phyloP scores from a whole-genome alignment of 2,329 filamentous ascomycete species.

The Ophiocordyceps camponoti-leonardi region DNA sequence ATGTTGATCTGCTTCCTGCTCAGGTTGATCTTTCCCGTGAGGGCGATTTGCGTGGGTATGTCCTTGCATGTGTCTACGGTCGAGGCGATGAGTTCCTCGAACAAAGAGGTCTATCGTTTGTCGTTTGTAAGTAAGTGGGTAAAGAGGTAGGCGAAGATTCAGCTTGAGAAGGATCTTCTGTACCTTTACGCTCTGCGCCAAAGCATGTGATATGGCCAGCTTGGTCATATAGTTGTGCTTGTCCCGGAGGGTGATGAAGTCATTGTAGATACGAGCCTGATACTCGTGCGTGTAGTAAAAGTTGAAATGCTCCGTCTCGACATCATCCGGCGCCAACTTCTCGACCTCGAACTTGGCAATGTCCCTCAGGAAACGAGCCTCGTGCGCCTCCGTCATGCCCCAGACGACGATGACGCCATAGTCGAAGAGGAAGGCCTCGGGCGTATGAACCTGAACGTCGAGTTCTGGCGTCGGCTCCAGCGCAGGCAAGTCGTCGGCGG shows the following conservation, averaged over 20 bases:
- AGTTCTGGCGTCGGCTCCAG: conserved; percentile 35
- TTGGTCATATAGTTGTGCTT: conserved; percentile 98
- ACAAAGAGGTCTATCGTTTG: conserved; percentile 57
- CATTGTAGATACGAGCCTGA: conserved; percentile 96
- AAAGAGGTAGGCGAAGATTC: neutral
- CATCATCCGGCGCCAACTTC: conserved; percentile 72
- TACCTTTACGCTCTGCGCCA: conserved; percentile 90
- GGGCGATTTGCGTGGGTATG: conserved; percentile 79
- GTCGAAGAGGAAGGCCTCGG: conserved; percentile 90
- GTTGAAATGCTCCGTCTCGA: conserved; percentile 95
- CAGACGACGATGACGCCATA: conserved; percentile 97
- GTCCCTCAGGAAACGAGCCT: conserved; percentile 82
- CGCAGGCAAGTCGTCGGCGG: neutral
- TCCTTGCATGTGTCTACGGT: conserved; percentile 90
- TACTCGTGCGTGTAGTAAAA: conserved; percentile 99
- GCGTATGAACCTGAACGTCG: conserved; percentile 75
- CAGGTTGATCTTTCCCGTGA: conserved; percentile 81
- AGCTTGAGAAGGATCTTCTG: conserved; percentile 1
- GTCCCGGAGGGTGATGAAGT: conserved; percentile 89
- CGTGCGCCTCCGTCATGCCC: conserved; percentile 87
- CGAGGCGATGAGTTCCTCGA: conserved; percentile 86
- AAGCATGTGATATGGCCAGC: conserved; percentile 84
- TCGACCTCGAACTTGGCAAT: conserved; percentile 88
- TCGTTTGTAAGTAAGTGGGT: neutral
- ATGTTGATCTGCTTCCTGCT: conserved; percentile 90